These are phyloP conservation scores for Termitomyces sp. DNA, from an alignment of 768 basidiomycete genomes.

Conservation along the genomic window DNA sequence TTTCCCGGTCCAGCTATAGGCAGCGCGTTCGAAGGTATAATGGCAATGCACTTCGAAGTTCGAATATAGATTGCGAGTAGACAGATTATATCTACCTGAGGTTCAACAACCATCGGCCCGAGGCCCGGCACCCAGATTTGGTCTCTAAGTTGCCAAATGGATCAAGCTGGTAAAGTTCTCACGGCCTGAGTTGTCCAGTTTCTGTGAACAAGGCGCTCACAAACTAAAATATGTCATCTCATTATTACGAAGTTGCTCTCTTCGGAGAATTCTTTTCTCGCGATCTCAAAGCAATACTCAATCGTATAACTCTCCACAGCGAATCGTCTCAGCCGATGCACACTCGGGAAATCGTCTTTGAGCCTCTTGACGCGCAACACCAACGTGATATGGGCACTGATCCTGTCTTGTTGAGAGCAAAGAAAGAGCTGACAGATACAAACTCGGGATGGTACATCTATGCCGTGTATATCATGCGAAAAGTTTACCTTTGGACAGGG, in stretches of 20 bases:
- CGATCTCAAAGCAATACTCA: slow-evolving; percentile 71
- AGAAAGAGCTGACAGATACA: slow-evolving; percentile 63
- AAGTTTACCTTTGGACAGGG: slow-evolving; percentile 35
- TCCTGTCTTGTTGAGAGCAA: slow-evolving; percentile 65
- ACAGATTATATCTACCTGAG: background rate
- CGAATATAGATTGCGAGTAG: background rate
- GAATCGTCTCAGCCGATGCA: slow-evolving; percentile 74
- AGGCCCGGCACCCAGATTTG: background rate
- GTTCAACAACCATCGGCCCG: background rate
- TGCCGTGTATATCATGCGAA: background rate
- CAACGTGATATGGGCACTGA: slow-evolving; percentile 60
- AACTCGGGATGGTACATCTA: slow-evolving; percentile 57
- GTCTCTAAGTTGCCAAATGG: background rate
- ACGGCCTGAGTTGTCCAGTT: background rate
- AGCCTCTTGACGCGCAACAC: slow-evolving; percentile 63
- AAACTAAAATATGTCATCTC: slow-evolving; percentile 40
- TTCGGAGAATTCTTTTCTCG: slow-evolving; percentile 78
- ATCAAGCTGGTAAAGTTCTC: background rate
- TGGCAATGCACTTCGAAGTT: background rate
- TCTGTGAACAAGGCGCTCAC: background rate
- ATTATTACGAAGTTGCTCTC: slow-evolving; percentile 76
- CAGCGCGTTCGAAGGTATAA: background rate
- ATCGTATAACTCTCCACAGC: slow-evolving; percentile 76
- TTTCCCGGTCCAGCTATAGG: background rate
- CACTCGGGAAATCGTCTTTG: slow-evolving; percentile 74